Percentiles rank a stretch among this genome's conserved stretches.
These are phyloP conservation scores for Schwanniomyces sp. DNA, from an alignment of 805 yeast species.

Conservation along the genomic window DNA sequence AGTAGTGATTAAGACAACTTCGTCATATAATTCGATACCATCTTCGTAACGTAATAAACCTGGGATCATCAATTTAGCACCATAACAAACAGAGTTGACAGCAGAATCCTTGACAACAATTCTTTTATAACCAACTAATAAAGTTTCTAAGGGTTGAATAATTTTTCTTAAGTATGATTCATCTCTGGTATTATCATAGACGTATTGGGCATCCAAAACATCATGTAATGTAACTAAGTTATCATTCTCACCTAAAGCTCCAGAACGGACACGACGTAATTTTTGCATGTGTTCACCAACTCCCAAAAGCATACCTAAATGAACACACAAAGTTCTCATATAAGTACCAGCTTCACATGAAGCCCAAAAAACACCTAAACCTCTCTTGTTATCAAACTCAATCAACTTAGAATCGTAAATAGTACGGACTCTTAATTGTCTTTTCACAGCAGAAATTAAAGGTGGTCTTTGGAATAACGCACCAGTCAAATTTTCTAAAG, in stretches of 20 bases:
- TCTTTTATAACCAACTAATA: constrained; percentile 94
- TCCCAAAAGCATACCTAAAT: constrained; percentile 95
- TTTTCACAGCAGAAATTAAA: constrained; percentile 96
- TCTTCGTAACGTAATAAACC: constrained; percentile 97
- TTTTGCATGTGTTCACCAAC: constrained; percentile 99
- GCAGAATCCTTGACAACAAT: constrained; percentile 93
- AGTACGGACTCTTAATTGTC: constrained; percentile 97
- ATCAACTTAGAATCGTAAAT: constrained; percentile 93
- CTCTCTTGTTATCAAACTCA: constrained; percentile 96
- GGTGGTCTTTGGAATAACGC: constrained; percentile 99
- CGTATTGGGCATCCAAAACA: constrained; percentile 97
- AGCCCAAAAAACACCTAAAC: constrained; percentile 98
- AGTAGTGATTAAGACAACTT: constrained; percentile 96
- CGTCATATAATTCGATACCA: constrained; percentile 95
- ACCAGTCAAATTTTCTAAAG: constrained; percentile 94
- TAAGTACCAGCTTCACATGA: constrained; percentile 99
- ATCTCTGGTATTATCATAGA: constrained; percentile 94
- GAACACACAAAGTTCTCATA: constrained; percentile 99
- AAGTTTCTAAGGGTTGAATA: constrained; percentile 91
- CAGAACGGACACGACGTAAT: constrained; percentile 97
- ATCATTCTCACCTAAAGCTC: constrained; percentile 89
- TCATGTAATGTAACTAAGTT: constrained; percentile 95
- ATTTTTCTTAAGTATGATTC: constrained; percentile 93
- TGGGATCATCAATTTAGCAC: constrained; percentile 98
- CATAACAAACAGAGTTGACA: constrained; percentile 97